A percentile compares a stretch with the other conserved stretches of the same genome.
phyloP scores from a whole-genome alignment of 805 yeast genomes.

The Barnettozyma salicaria region DNA sequence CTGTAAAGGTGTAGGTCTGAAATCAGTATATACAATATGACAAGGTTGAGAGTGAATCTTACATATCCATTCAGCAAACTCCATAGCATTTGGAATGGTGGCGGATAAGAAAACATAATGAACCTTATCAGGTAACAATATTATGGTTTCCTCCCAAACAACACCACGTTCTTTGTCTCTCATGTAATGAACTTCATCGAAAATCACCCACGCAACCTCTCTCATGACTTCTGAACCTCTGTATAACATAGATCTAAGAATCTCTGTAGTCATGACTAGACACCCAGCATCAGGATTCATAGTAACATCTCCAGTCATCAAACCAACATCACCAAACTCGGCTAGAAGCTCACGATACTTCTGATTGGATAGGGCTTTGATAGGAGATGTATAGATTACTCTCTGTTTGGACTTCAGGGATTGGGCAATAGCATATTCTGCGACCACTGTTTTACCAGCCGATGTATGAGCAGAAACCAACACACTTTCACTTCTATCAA shows the following conservation, averaged over 20 bases:
- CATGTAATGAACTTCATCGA: slow-evolving; percentile 98
- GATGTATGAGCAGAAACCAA: slow-evolving; percentile 97
- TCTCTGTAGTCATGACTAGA: slow-evolving; percentile 97
- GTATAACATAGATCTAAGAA: slow-evolving; percentile 92
- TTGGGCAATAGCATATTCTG: slow-evolving; percentile 97
- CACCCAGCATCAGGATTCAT: slow-evolving; percentile 98
- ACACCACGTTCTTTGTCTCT: slow-evolving; percentile 98
- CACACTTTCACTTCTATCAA: slow-evolving; percentile 90
- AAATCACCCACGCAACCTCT: slow-evolving; percentile 98
- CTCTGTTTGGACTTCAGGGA: slow-evolving; percentile 89
- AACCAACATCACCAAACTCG: slow-evolving; percentile 90
- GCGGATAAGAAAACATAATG: slow-evolving; percentile 92
- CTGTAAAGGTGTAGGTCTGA: slow-evolving; percentile 97
- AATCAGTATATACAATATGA: slow-evolving; percentile 96
- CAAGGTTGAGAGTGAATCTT: slow-evolving; percentile 94
- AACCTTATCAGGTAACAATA: slow-evolving; percentile 91
- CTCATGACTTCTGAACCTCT: slow-evolving; percentile 97
- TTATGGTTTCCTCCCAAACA: slow-evolving; percentile 99
- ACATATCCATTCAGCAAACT: slow-evolving; percentile 98
- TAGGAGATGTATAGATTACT: slow-evolving; percentile 94
- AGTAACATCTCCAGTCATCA: slow-evolving; percentile 99
- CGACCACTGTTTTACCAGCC: slow-evolving; percentile 98
- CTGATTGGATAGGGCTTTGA: slow-evolving; percentile 85
- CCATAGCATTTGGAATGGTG: slow-evolving; percentile 96
- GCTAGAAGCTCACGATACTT: slow-evolving; percentile 86